Conservation (phyloP, 1,139 yeast genomes). For the Diutina siamensis region DNA sequence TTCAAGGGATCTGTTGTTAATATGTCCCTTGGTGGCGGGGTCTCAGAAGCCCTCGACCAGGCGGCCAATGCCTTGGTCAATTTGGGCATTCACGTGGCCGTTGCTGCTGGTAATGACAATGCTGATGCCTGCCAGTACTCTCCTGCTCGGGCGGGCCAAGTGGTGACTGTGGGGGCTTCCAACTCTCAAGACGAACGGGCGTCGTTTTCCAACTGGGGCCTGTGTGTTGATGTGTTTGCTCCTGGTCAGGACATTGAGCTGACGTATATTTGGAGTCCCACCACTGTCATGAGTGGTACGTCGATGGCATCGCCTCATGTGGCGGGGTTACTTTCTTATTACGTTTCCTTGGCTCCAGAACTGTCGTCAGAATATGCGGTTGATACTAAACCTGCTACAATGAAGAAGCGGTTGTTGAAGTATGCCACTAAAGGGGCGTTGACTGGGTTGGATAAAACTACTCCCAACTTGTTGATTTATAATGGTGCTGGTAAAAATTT, state of each 20-base stretch:
- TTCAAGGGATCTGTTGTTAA: slow-evolving; percentile 35
- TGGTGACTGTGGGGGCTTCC: slow-evolving; percentile 34
- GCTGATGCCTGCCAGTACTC: slow-evolving; percentile 31
- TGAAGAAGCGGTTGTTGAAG: slow-evolving; percentile 26
- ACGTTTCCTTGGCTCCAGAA: slow-evolving; percentile 30
- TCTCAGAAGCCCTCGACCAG: slow-evolving; percentile 28
- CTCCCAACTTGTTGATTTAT: slow-evolving; percentile 17
- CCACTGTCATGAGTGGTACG: slow-evolving; percentile 29
- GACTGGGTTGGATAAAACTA: slow-evolving; percentile 14
- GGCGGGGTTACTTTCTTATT: slow-evolving; percentile 30
- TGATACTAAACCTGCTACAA: slow-evolving; percentile 18
- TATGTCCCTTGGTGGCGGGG: slow-evolving; percentile 35
- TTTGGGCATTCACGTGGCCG: slow-evolving; percentile 32
- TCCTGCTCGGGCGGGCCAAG: slow-evolving; percentile 33
- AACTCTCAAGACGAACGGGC: slow-evolving; percentile 27
- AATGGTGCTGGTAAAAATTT: slow-evolving; percentile 15
- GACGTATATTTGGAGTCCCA: slow-evolving; percentile 26
- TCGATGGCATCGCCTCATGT: slow-evolving; percentile 37
- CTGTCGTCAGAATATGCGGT: slow-evolving; percentile 22
- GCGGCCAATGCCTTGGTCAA: slow-evolving; percentile 32
- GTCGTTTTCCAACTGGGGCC: slow-evolving; percentile 32
- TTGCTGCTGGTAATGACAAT: slow-evolving; percentile 36
- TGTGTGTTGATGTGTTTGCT: slow-evolving; percentile 34
- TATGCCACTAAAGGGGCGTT: slow-evolving; percentile 25
- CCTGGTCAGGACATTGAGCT: slow-evolving; percentile 33